These are phyloP conservation scores for Phaeosphaeriaceae sp. DNA, from an alignment of 2,329 filamentous ascomycete genomes.

Conservation along the genomic window DNA sequence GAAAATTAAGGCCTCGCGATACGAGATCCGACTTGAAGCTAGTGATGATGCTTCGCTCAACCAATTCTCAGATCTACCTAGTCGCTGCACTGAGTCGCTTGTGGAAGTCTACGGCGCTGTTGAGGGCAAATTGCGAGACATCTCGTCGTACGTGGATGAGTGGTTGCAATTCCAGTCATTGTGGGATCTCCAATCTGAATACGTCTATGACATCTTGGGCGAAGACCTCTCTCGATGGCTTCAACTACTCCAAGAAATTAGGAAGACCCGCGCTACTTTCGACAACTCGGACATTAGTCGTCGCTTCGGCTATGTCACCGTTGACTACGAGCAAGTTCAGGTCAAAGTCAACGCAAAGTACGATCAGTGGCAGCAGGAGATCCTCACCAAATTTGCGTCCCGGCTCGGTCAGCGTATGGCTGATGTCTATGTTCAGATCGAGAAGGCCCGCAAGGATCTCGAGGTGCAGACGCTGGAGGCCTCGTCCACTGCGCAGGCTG, in stretches of 20 bases:
- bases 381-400: conserved; percentile 88
- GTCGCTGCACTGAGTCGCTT: conserved; percentile 80
- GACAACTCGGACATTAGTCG: conserved; percentile 95
- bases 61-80: conserved; percentile 84
- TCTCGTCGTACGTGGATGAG: conserved; percentile 89
- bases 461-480: conserved; percentile 92
- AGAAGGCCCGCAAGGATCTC: conserved; percentile 86
- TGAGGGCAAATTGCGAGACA: conserved; percentile 80
- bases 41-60: conserved; percentile 65
- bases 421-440: conserved; percentile 89
- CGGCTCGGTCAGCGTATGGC: conserved; percentile 90
- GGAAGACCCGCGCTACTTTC: conserved; percentile 93
- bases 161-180: conserved; percentile 99
- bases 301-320: conserved; percentile 90
- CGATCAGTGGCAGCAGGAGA: conserved; percentile 99
- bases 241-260: conserved; percentile 94
- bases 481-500: conserved; percentile 93
- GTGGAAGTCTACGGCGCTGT: conserved; percentile 81
- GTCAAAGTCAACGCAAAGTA: conserved; percentile 99
- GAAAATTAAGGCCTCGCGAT: conserved; percentile 93
- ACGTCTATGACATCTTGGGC: conserved; percentile 90
- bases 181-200: conserved; percentile 96
- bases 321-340: conserved; percentile 98
- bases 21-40: conserved; percentile 82
- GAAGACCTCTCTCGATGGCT: conserved; percentile 93